Percentiles rank a stretch among this genome's conserved stretches.
These are phyloP conservation scores for Mycena epipterygia DNA, from an alignment of 768 basidiomycete species.

Conservation along the genomic window DNA sequence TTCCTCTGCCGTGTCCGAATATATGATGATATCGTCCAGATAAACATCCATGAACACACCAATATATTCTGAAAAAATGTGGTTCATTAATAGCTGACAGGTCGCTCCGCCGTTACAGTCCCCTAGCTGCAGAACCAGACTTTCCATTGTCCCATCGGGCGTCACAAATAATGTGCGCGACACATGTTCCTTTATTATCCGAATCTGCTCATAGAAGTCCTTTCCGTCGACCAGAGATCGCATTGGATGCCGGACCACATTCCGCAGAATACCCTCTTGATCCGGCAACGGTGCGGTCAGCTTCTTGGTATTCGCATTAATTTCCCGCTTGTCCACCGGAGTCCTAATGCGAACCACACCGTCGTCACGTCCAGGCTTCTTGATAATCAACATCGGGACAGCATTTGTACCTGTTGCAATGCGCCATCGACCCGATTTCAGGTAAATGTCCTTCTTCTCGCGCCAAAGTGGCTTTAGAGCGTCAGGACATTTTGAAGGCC, in stretches of 20 bases:
- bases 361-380: conserved; percentile 28
- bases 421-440: conserved; percentile 45
- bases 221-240: conserved; percentile 50
- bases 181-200: conserved; percentile 44
- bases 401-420: conserved; percentile 38
- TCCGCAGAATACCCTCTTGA: conserved; percentile 39
- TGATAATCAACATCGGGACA: conserved; percentile 50
- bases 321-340: conserved; percentile 44
- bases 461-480: conserved; percentile 41
- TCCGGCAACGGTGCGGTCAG: conserved; percentile 34
- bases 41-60: conserved; percentile 50
- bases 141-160: conserved; percentile 52
- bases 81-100: conserved; percentile 59
- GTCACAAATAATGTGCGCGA: conserved; percentile 43
- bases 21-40: conserved; percentile 56
- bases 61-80: conserved; percentile 50
- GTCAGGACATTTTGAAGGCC: conserved; percentile 48
- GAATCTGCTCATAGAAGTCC: conserved; percentile 58
- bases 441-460: conserved; percentile 46
- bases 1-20: conserved; percentile 53
- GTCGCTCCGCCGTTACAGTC: conserved; percentile 48
- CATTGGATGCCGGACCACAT: conserved; percentile 38
- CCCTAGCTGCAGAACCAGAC: conserved; percentile 50
- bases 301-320: conserved; percentile 49
- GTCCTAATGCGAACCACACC: conserved; percentile 36